A percentile compares a stretch with the other conserved stretches of the same genome.
Conservation (phyloP, 192 early-diverging fungal species). For the Coemansia reversa region DNA sequence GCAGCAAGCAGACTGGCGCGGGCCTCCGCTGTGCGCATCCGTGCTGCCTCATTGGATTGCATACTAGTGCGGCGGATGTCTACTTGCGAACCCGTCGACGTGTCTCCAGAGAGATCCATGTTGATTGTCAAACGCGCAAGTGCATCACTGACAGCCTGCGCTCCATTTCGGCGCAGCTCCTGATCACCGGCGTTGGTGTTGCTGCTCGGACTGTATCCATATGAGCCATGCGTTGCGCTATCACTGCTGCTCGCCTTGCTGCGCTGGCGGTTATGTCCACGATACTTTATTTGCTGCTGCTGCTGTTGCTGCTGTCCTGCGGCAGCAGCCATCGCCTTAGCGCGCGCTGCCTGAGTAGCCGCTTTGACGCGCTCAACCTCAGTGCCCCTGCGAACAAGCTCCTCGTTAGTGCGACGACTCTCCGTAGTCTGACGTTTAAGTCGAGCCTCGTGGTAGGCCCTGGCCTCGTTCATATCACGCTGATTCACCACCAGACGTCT, state of each 20-base stretch:
- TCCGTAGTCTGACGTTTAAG: constrained; percentile 13
- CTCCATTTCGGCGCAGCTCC: not conserved
- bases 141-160: constrained; percentile 24
- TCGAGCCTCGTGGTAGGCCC: constrained; percentile 4
- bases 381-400: constrained; percentile 24
- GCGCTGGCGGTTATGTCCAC: not conserved
- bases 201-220: not conserved
- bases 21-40: constrained; percentile 42
- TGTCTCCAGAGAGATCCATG: constrained; percentile 1
- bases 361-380: constrained; percentile 16
- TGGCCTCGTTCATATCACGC: constrained; percentile 10
- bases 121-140: constrained; percentile 28
- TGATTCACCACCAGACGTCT: not conserved
- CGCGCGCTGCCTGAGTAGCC: constrained; percentile 27
- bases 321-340: constrained; percentile 19
- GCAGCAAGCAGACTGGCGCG: constrained; percentile 49
- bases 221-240: constrained; percentile 6
- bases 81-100: constrained; percentile 3
- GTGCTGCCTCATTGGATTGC: constrained; percentile 31
- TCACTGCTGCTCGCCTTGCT: constrained; percentile 11
- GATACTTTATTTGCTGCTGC: not conserved
- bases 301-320: constrained; percentile 6
- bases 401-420: constrained; percentile 21
- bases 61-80: constrained; percentile 29
- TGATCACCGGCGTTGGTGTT: not conserved